Evolutionary conservation across 2,329 filamentous ascomycete genomes (phyloP).

Genomic region (Neonectria coccinea): DNA sequence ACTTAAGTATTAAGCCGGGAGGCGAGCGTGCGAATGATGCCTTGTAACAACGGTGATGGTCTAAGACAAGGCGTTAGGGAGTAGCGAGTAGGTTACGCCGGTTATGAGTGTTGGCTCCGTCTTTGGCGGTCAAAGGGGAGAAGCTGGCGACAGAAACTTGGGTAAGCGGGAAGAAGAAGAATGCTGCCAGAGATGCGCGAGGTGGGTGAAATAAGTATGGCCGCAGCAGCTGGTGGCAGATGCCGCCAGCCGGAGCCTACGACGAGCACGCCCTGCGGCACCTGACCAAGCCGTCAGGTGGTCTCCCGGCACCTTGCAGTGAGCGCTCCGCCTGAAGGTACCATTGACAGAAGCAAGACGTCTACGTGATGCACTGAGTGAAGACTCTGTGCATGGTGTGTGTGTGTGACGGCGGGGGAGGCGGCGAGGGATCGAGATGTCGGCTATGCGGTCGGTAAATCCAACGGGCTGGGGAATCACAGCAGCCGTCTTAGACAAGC

Average conservation of each 20-base stretch:
- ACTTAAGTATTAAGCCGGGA: no score
- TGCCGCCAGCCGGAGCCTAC: conserved; percentile 29
- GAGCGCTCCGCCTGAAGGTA: conserved; percentile 6
- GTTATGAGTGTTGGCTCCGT: neutral
- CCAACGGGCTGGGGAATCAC: neutral
- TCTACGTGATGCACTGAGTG: neutral
- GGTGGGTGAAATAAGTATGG: conserved; percentile 1
- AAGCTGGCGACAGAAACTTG: conserved; percentile 8
- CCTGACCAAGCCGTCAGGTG: conserved; percentile 35
- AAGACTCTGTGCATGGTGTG: neutral
- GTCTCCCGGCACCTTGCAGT: conserved; percentile 21
- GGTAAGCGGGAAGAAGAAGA: neutral
- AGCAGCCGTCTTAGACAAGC: neutral
- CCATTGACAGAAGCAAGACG: conserved; percentile 11
- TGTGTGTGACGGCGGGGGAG: conserved; percentile 6
- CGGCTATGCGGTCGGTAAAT: neutral
- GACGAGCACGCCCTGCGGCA: conserved; percentile 28
- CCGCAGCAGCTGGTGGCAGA: conserved; percentile 31
- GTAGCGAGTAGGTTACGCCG: neutral
- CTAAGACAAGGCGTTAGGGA: neutral
- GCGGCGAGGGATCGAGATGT: neutral
- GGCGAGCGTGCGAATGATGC: neutral
- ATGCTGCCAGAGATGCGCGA: conserved; percentile 2
- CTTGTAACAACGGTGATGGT: neutral
- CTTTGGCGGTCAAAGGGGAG: neutral